These are phyloP conservation scores for Letharia columbiana DNA, from an alignment of 495 filamentous ascomycete genomes.

Conservation along the genomic window DNA sequence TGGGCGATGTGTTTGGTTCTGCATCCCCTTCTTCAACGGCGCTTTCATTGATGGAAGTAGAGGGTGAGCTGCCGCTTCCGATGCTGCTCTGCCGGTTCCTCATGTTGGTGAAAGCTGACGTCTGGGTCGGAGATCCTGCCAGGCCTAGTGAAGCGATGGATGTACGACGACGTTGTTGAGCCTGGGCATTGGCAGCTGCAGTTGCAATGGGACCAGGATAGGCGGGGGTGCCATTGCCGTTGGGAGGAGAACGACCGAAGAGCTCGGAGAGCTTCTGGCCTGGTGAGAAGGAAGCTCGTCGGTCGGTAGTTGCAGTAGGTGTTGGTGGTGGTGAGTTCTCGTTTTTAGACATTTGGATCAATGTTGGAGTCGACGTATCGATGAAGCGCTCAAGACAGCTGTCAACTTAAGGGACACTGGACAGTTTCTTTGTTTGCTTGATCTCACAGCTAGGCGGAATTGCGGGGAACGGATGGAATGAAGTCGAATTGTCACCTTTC, in stretches of 20 bases:
- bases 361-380: not conserved
- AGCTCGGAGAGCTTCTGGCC: slow-evolving; percentile 41
- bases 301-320: slow-evolving; percentile 35
- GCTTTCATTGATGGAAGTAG: slow-evolving; percentile 75
- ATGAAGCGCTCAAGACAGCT: not conserved
- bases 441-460: slow-evolving; percentile 1
- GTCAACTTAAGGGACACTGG: not conserved
- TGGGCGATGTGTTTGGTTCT: slow-evolving; percentile 43
- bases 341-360: slow-evolving; percentile 38
- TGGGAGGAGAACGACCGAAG: slow-evolving; percentile 34
- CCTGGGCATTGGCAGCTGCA: slow-evolving; percentile 51
- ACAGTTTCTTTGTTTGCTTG: slow-evolving; percentile 2
- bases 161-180: slow-evolving; percentile 69
- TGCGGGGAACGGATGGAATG: not conserved
- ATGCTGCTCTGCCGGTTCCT: slow-evolving; percentile 62
- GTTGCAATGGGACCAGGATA: slow-evolving; percentile 58
- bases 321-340: slow-evolving; percentile 43
- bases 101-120: slow-evolving; percentile 46
- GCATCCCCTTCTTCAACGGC: slow-evolving; percentile 70
- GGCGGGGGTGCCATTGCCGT: slow-evolving; percentile 32
- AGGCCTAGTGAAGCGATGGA: slow-evolving; percentile 82
- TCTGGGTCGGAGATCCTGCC: slow-evolving; percentile 63
- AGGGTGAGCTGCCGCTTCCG: slow-evolving; percentile 59
- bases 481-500: not conserved
- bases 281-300: slow-evolving; percentile 43